A percentile compares a stretch with the other conserved stretches of the same genome.
Evolutionary conservation across 305 asterid species (phyloP).

Genomic region (Fraxinus dipetala): DNA sequence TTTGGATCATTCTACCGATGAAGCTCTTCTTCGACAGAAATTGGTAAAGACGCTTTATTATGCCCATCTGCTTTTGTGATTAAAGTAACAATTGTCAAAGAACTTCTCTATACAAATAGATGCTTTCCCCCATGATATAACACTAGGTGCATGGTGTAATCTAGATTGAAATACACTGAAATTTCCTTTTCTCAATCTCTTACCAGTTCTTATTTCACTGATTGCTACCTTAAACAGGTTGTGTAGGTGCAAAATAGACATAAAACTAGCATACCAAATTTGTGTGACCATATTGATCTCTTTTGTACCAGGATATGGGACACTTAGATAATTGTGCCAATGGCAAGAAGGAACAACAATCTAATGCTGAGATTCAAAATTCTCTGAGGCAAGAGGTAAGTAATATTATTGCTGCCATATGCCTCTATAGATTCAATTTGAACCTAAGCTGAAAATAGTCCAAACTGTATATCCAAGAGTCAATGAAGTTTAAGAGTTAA

Average conservation of each 20-base stretch:
- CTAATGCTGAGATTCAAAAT: constrained; percentile 53
- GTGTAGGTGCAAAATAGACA: background rate
- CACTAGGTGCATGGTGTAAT: background rate
- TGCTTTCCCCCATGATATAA: background rate
- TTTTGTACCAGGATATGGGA: constrained; percentile 44
- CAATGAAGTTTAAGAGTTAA: background rate
- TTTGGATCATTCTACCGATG: constrained; percentile 35
- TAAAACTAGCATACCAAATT: background rate
- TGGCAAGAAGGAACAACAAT: constrained; percentile 44
- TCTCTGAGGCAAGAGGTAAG: constrained; percentile 88
- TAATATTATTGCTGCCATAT: constrained; percentile 9
- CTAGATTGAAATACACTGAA: background rate
- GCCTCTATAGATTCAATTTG: constrained; percentile 3
- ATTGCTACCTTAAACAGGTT: background rate
- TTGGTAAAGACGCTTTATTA: constrained; percentile 44
- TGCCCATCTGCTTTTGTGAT: constrained; percentile 13
- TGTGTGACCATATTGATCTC: constrained; percentile 5
- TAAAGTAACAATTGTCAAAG: background rate
- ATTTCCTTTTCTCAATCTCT: background rate
- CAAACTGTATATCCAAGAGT: background rate
- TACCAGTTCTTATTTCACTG: background rate
- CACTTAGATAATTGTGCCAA: constrained; percentile 31
- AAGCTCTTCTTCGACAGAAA: constrained; percentile 34
- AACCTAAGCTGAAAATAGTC: background rate
- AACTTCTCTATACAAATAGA: background rate